These are phyloP conservation scores for Apophysomyces trapeziformis DNA, from an alignment of 371 early-diverging fungal genomes.

Conservation along the genomic window DNA sequence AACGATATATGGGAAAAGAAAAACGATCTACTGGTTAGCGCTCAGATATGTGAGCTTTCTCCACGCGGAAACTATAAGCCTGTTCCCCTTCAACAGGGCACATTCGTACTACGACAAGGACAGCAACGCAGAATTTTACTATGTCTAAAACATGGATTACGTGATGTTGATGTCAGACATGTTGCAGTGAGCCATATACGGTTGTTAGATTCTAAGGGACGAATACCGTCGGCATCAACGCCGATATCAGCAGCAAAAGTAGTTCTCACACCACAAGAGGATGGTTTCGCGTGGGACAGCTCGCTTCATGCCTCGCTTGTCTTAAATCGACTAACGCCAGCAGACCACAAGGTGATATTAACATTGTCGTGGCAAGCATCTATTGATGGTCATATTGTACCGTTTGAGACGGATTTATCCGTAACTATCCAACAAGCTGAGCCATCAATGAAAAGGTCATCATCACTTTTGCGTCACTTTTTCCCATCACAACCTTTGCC, in stretches of 20 bases:
- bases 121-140: constrained; percentile 13
- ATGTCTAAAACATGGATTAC: constrained; percentile 72
- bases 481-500: constrained; percentile 8
- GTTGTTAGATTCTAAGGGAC: constrained; percentile 53
- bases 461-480: constrained; percentile 12
- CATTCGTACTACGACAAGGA: constrained; percentile 13
- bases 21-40: constrained; percentile 63
- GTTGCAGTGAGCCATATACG: constrained; percentile 54
- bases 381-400: constrained; percentile 46
- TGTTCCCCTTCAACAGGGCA: constrained; percentile 43
- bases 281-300: constrained; percentile 78
- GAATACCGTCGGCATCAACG: constrained; percentile 22
- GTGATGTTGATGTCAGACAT: constrained; percentile 51
- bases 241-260: constrained; percentile 31
- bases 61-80: constrained; percentile 69
- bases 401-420: constrained; percentile 50
- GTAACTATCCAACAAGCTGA: constrained; percentile 37
- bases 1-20: constrained; percentile 49
- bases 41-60: constrained; percentile 70
- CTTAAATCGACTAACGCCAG: constrained; percentile 64
- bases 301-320: constrained; percentile 65
- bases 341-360: constrained; percentile 51
- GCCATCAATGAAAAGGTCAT: background rate
- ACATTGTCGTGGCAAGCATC: constrained; percentile 44
- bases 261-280: constrained; percentile 24